Base-by-base conservation (phyloP, 1,284 basidiomycete species). In the Xanthoconium separans region DNA sequence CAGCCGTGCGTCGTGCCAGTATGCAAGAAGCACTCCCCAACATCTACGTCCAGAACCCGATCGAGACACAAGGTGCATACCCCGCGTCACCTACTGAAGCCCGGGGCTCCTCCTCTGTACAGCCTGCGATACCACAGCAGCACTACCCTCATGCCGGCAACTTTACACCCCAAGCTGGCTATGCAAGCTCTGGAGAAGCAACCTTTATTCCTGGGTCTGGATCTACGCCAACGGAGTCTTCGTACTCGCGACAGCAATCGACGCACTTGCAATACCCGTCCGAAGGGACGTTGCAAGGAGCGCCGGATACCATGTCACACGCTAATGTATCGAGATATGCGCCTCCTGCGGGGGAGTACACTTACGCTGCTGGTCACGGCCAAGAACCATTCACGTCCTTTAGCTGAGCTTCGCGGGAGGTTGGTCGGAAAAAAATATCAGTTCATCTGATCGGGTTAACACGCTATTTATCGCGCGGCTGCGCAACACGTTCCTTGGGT, bases 371-470 rank as follows among this genome's bases (percentile, higher is more conserved):
- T 3, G 52, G 55, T n/a, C 64, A 68, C 9, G 59, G 48, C 9
- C 65, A 70, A 53, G 65, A 70, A 27, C 59, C 61, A 42, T 66
- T 55, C 20, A n/a, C 48, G 9, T 45, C 65, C 18, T 63, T 66
- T 29, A 43, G 45, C 2, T 66, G 49, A 65, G 29, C 36, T 39
- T 31, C 3, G 44, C 10, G 27, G 34, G 42, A 33, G 34, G 22
- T 44, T 36, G 30, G 43, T 39, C 6, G 16, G 18, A 18, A 33
- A 45, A 52, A 52, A 27, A 41, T 53, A 44, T 37, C 44, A 27
- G 4, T 24, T 31, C 18, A 4, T 47, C 39, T 47, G 40, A 44
- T 50, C 34, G 13, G 34, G 41, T 30, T 34, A 47, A 9, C 31
- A 39, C 16, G 30, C 10, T 54, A 53, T 63, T 53, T 61, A 58